Percentiles rank a stretch among this genome's conserved stretches.
Conservation (phyloP, 495 filamentous ascomycete species). For the Achaetomiella virescens region DNA sequence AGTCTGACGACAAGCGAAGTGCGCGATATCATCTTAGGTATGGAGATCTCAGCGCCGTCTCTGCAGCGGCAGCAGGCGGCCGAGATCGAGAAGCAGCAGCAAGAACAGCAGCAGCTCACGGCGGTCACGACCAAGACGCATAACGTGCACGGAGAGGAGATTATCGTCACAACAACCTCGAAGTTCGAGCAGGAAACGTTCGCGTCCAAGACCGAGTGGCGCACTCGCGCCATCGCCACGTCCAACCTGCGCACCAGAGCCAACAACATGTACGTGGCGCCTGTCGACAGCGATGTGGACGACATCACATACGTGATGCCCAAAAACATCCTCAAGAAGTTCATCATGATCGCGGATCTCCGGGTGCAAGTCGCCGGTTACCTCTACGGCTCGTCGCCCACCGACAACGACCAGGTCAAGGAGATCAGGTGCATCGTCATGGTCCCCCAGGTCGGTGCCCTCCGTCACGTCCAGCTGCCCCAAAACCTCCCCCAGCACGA, state of each 20-base stretch:
- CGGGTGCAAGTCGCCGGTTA: constrained; percentile 95
- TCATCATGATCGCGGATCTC: constrained; percentile 96
- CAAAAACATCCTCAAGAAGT: constrained; percentile 96
- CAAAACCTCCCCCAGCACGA: constrained; percentile 93
- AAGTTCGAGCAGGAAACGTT: constrained; percentile 97
- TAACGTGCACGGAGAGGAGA: constrained; percentile 95
- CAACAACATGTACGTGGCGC: constrained; percentile 98
- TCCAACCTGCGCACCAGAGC: constrained; percentile 90
- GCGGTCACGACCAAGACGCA: constrained; percentile 98
- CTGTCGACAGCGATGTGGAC: constrained; percentile 75
- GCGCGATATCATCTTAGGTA: constrained; percentile 96
- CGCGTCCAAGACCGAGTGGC: constrained; percentile 98
- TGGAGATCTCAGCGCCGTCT: constrained; percentile 98
- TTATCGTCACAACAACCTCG: constrained; percentile 95
- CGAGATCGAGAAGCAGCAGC: constrained; percentile 98
- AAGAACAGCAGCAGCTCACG: constrained; percentile 93
- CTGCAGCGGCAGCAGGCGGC: constrained; percentile 98
- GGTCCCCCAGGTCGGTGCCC: constrained; percentile 92
- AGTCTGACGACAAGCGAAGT: constrained; percentile 95
- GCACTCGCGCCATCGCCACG: constrained; percentile 91
- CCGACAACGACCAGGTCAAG: constrained; percentile 94
- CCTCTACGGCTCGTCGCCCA: constrained; percentile 86
- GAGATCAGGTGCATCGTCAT: constrained; percentile 95
- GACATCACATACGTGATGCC: constrained; percentile 96
- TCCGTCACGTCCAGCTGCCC: constrained; percentile 84